These are phyloP conservation scores for Zea luxurians DNA, from an alignment of 176 grass and related monocot species.

Conservation along the genomic window DNA sequence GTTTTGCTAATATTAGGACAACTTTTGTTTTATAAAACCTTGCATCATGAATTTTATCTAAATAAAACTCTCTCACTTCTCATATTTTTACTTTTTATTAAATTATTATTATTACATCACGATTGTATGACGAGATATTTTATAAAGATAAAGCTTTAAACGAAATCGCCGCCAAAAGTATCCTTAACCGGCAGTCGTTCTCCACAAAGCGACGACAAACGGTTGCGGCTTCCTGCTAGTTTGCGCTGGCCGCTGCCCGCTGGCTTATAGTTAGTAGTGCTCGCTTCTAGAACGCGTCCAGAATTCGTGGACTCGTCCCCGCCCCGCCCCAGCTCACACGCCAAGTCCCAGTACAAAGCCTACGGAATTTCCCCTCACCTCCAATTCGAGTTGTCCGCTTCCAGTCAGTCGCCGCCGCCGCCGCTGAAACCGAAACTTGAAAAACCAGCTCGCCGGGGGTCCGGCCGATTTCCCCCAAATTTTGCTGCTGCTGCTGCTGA, in stretches of 20 bases:
- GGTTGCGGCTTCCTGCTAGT: neutral
- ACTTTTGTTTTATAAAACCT: too few species aligned
- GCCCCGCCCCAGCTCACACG: conserved; percentile 44
- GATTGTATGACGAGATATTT: too few species aligned
- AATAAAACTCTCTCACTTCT: too few species aligned
- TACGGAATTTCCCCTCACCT: conserved; percentile 6
- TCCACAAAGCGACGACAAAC: conserved; percentile 6
- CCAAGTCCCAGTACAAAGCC: conserved; percentile 23
- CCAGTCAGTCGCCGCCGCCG: neutral
- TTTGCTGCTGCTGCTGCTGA: neutral
- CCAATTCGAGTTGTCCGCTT: neutral
- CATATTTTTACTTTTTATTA: too few species aligned
- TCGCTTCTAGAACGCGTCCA: conserved; percentile 42
- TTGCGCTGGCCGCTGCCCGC: neutral
- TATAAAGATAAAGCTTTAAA: too few species aligned
- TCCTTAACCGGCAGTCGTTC: neutral
- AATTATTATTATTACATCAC: too few species aligned
- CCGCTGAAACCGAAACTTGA: conserved; percentile 25
- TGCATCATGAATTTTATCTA: too few species aligned
- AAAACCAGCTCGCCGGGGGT: conserved; percentile 2
- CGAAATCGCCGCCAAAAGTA: too few species aligned
- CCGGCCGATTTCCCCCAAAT: neutral
- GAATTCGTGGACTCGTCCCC: conserved; percentile 34
- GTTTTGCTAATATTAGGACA: too few species aligned
- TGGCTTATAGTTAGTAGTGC: neutral